Conservation (phyloP, 192 early-diverging fungal species). For the Gorgonomyces haynaldii region DNA sequence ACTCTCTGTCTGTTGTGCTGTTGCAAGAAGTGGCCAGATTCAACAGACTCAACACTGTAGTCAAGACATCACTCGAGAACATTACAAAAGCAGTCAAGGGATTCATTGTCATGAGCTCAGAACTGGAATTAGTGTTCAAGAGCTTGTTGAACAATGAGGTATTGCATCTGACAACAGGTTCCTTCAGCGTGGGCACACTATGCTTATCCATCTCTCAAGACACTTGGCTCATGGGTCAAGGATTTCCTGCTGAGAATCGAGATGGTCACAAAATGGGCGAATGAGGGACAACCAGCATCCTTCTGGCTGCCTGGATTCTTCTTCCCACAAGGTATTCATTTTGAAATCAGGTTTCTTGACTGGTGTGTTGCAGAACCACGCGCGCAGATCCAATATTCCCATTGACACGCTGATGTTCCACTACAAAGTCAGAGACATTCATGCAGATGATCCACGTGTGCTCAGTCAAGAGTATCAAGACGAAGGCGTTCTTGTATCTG, state of each 20-base stretch:
- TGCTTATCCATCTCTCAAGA: slow-evolving; percentile 48
- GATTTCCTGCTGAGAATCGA: slow-evolving; percentile 36
- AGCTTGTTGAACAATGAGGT: slow-evolving; percentile 49
- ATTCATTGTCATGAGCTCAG: slow-evolving; percentile 47
- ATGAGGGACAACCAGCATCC: slow-evolving; percentile 36
- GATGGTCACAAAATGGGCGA: slow-evolving; percentile 30
- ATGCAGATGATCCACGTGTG: slow-evolving; percentile 25
- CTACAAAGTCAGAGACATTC: slow-evolving; percentile 34
- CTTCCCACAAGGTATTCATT: slow-evolving; percentile 43
- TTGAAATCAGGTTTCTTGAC: slow-evolving; percentile 40
- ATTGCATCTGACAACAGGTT: slow-evolving; percentile 16
- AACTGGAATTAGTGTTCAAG: slow-evolving; percentile 42
- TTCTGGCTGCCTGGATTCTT: slow-evolving; percentile 58
- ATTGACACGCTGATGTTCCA: slow-evolving; percentile 43
- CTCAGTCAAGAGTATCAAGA: slow-evolving; percentile 5
- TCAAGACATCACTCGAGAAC: slow-evolving; percentile 27
- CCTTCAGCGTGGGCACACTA: slow-evolving; percentile 35
- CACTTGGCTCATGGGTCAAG: slow-evolving; percentile 45
- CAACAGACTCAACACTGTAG: slow-evolving; percentile 38
- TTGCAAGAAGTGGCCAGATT: slow-evolving; percentile 40
- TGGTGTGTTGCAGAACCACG: slow-evolving; percentile 50
- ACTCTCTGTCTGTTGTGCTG: slow-evolving; percentile 44
- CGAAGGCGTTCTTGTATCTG: slow-evolving; percentile 46
- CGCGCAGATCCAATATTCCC: slow-evolving; percentile 44
- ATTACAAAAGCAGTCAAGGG: slow-evolving; percentile 49